phyloP scores from a whole-genome alignment of 495 filamentous ascomycete species.

The Bathelium albidoporum region DNA sequence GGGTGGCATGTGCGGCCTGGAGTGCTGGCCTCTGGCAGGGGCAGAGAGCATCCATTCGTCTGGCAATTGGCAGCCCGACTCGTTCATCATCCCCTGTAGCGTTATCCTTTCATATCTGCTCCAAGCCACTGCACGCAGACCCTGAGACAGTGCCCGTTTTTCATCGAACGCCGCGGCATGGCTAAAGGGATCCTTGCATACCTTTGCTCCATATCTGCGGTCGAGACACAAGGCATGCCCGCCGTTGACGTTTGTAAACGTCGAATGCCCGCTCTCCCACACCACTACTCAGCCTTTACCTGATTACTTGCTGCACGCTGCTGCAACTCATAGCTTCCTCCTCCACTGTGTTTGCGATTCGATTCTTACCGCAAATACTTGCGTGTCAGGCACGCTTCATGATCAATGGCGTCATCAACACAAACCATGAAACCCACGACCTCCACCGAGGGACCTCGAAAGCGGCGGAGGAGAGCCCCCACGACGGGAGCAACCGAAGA shows the following conservation, averaged over 20 bases:
- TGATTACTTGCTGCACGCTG: not conserved
- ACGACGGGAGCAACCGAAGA: slow-evolving; percentile 87
- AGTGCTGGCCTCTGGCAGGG: not conserved
- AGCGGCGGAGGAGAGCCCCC: slow-evolving; percentile 78
- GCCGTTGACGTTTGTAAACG: slow-evolving; percentile 3
- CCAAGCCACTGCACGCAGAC: slow-evolving; percentile 3
- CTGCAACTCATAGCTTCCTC: not conserved
- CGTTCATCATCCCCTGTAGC: slow-evolving; percentile 1
- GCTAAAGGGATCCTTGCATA: slow-evolving; percentile 1
- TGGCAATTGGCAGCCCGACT: not conserved
- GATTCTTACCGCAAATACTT: not conserved
- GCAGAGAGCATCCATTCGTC: not conserved
- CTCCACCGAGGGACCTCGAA: slow-evolving; percentile 39
- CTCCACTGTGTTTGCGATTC: not conserved
- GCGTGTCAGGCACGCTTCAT: not conserved
- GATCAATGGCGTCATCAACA: slow-evolving; percentile 3
- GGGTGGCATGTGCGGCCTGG: not conserved
- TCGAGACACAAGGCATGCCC: not conserved
- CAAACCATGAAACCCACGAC: not conserved
- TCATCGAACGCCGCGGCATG: not conserved
- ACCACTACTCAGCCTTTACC: not conserved
- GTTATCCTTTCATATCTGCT: slow-evolving; percentile 5
- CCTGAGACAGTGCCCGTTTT: slow-evolving; percentile 3
- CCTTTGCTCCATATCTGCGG: slow-evolving; percentile 1
- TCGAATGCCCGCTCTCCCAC: not conserved